Percentiles rank a stretch among this genome's conserved stretches.
Conservation (phyloP, 2,329 filamentous ascomycete genomes). For the Fusarium sp. region DNA sequence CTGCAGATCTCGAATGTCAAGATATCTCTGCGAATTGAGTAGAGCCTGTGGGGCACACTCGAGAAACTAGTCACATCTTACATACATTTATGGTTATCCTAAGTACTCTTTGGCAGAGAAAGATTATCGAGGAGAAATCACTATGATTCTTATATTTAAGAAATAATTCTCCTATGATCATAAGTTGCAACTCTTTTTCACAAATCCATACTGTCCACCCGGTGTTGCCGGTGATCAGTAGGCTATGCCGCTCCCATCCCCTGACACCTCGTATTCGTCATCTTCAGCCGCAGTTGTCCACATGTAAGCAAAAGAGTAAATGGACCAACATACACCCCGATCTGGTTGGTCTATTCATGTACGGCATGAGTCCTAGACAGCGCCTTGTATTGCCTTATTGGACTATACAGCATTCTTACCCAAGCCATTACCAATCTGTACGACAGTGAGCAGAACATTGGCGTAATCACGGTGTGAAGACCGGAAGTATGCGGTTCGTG, state of each 20-base stretch:
- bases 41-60: too few relatives aligned
- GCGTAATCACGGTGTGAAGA: background rate
- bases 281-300: slow-evolving; percentile 1
- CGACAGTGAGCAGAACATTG: background rate
- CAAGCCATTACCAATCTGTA: background rate
- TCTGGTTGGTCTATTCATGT: too few relatives aligned
- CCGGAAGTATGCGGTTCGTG: background rate
- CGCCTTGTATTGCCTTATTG: background rate
- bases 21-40: too few relatives aligned
- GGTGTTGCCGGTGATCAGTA: background rate
- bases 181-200: too few relatives aligned
- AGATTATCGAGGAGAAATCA: too few relatives aligned
- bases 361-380: background rate
- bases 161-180: too few relatives aligned
- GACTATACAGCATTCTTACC: background rate
- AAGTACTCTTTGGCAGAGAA: too few relatives aligned
- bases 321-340: background rate
- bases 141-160: too few relatives aligned
- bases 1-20: background rate
- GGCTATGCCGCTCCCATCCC: background rate
- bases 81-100: too few relatives aligned
- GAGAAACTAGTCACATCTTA: too few relatives aligned
- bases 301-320: slow-evolving; percentile 1
- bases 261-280: slow-evolving; percentile 1
- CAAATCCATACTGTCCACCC: too few relatives aligned